Evolutionary conservation across 1,284 basidiomycete species (phyloP).

Genomic region (Pseudozyma sp.): DNA sequence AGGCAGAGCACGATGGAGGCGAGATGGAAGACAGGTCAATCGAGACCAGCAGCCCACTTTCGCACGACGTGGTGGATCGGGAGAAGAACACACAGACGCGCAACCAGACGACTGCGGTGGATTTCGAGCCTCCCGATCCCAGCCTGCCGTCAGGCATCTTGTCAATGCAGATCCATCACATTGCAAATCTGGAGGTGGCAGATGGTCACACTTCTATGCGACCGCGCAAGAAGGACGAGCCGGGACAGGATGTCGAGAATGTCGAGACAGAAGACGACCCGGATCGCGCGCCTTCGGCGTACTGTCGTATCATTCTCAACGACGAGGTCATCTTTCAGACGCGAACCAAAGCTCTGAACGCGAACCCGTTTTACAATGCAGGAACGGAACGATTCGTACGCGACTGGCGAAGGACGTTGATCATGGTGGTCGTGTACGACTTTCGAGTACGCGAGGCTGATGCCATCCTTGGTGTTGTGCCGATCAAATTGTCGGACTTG

Average conservation of each 20-base stretch:
- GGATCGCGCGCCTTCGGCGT: slow-evolving; percentile 63
- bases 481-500: slow-evolving; percentile 51
- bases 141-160: slow-evolving; percentile 42
- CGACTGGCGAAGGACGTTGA: slow-evolving; percentile 70
- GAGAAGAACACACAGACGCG: slow-evolving; percentile 37
- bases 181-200: slow-evolving; percentile 67
- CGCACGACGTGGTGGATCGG: slow-evolving; percentile 10
- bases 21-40: slow-evolving; percentile 16
- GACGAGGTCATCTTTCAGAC: slow-evolving; percentile 71
- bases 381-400: slow-evolving; percentile 71
- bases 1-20: slow-evolving; percentile 7
- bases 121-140: slow-evolving; percentile 47
- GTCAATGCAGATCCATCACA: slow-evolving; percentile 56
- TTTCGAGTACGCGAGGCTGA: slow-evolving; percentile 49
- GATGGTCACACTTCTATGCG: slow-evolving; percentile 56
- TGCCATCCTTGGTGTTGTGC: slow-evolving; percentile 52
- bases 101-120: slow-evolving; percentile 31
- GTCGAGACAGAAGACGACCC: slow-evolving; percentile 44
- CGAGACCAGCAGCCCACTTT: slow-evolving; percentile 15
- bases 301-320: slow-evolving; percentile 70
- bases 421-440: slow-evolving; percentile 71
- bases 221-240: slow-evolving; percentile 40
- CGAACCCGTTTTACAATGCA: slow-evolving; percentile 71
- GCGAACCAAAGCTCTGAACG: slow-evolving; percentile 69
- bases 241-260: slow-evolving; percentile 44